Conservation (phyloP, 192 early-diverging fungal species). For the Coemansia sp. region DNA sequence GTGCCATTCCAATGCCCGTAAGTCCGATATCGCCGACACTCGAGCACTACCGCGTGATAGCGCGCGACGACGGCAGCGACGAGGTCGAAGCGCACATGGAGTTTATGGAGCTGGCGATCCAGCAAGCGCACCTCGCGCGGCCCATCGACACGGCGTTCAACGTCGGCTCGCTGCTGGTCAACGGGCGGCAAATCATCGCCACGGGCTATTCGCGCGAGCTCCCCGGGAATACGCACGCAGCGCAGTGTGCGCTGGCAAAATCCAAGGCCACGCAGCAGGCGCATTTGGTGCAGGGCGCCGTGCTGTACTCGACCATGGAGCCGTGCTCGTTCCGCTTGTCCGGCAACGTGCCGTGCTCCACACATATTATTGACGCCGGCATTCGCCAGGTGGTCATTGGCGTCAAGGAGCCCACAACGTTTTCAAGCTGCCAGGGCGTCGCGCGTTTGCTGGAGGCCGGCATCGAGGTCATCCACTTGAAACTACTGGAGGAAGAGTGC, state of each 20-base stretch:
- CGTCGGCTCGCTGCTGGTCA: constrained; percentile 80
- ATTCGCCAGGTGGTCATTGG: constrained; percentile 83
- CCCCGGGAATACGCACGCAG: constrained; percentile 95
- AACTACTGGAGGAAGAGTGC: constrained; percentile 73
- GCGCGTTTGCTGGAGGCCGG: constrained; percentile 64
- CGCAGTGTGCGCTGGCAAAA: constrained; percentile 84
- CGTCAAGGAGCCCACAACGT: constrained; percentile 81
- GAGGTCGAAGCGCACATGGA: constrained; percentile 55
- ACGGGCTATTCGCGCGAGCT: constrained; percentile 92
- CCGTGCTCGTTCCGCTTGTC: constrained; percentile 87
- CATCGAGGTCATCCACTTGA: constrained; percentile 70
- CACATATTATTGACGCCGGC: constrained; percentile 61
- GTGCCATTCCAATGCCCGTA: neutral
- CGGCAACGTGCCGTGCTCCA: constrained; percentile 74
- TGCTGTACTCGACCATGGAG: constrained; percentile 98
- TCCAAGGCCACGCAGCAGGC: constrained; percentile 38
- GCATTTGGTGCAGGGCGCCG: constrained; percentile 46
- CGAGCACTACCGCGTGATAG: constrained; percentile 28
- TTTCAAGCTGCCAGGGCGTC: constrained; percentile 79
- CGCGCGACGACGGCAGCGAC: constrained; percentile 29
- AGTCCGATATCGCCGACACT: neutral
- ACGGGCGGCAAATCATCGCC: constrained; percentile 58
- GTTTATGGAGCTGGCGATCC: constrained; percentile 81
- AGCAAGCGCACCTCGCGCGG: constrained; percentile 69
- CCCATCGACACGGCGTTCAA: constrained; percentile 83